Percentiles rank a stretch among this genome's conserved stretches.
Evolutionary conservation across 2,329 filamentous ascomycete genomes (phyloP).

Genomic region (Didymellaceae sp.): DNA sequence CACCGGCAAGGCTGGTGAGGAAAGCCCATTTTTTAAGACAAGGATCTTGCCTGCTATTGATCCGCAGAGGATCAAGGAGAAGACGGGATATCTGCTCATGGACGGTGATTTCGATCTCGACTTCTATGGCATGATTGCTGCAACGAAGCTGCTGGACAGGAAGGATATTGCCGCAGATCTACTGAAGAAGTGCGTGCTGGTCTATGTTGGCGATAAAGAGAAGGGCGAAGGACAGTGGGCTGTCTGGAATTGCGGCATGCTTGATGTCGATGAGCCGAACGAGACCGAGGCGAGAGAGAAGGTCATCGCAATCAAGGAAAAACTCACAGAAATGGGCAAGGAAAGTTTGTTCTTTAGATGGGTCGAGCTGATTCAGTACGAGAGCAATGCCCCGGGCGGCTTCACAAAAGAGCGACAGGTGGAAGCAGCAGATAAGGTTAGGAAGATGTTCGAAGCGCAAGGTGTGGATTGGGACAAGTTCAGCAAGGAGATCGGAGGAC

Average conservation of each 20-base stretch:
- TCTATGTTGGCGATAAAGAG: constrained; percentile 37
- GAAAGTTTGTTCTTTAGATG: constrained; percentile 89
- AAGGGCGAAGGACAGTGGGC: constrained; percentile 69
- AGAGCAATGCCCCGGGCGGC: constrained; percentile 77
- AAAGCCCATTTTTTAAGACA: constrained; percentile 64
- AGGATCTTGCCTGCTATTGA: constrained; percentile 73
- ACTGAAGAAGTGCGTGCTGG: constrained; percentile 70
- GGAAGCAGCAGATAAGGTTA: constrained; percentile 74
- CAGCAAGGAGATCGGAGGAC: constrained; percentile 72
- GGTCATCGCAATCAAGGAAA: constrained; percentile 80
- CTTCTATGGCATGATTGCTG: constrained; percentile 79
- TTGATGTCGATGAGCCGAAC: constrained; percentile 49
- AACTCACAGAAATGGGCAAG: constrained; percentile 76
- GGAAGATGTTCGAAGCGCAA: constrained; percentile 74
- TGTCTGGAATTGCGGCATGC: constrained; percentile 66
- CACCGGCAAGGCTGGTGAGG: constrained; percentile 56
- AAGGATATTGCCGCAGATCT: constrained; percentile 67
- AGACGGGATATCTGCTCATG: constrained; percentile 88
- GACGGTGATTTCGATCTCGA: constrained; percentile 87
- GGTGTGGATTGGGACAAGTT: constrained; percentile 84
- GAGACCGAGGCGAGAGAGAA: constrained; percentile 73
- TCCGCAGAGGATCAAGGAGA: constrained; percentile 69
- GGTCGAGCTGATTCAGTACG: constrained; percentile 91
- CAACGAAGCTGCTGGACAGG: constrained; percentile 71
- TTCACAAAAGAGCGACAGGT: constrained; percentile 78